Evolutionary conservation across 2,329 filamentous ascomycete genomes (phyloP).

Genomic region (Alternaria sp.): DNA sequence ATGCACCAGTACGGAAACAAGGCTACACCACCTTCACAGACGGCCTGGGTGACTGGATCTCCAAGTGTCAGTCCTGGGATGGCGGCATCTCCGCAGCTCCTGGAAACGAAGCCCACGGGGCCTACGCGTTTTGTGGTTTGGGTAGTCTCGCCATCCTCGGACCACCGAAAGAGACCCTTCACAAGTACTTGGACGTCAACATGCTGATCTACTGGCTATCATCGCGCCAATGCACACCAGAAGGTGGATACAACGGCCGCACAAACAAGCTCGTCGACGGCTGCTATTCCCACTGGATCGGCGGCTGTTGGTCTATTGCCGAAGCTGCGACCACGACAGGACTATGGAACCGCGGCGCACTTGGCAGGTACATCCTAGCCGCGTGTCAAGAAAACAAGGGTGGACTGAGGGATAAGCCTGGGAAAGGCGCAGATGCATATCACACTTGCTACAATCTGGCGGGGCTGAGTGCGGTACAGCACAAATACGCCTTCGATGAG

Average conservation of each 20-base stretch:
- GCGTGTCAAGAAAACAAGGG: constrained; percentile 84
- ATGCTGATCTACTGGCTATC: constrained; percentile 86
- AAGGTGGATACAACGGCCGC: constrained; percentile 90
- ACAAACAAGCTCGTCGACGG: constrained; percentile 98
- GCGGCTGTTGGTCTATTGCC: constrained; percentile 90
- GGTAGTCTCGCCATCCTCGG: constrained; percentile 88
- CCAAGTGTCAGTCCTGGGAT: constrained; percentile 91
- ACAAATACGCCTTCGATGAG: constrained; percentile 61
- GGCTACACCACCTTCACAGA: constrained; percentile 72
- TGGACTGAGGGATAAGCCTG: constrained; percentile 91
- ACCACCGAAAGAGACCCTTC: constrained; percentile 75
- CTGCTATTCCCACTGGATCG: constrained; percentile 98
- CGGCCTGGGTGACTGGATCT: constrained; percentile 79
- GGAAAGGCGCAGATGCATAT: constrained; percentile 85
- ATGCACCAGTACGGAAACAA: constrained; percentile 69
- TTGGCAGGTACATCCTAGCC: constrained; percentile 86
- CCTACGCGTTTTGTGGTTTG: constrained; percentile 93
- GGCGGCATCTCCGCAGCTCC: constrained; percentile 89
- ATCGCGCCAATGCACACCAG: constrained; percentile 84
- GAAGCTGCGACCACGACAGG: constrained; percentile 69
- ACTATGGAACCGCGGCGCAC: constrained; percentile 80
- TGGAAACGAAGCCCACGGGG: constrained; percentile 90
- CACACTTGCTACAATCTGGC: constrained; percentile 92
- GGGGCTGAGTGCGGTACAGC: constrained; percentile 82
- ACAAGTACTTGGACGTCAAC: constrained; percentile 77